Conservation (phyloP, 2,329 filamentous ascomycete species). For the Sordariomycetes sp. region DNA sequence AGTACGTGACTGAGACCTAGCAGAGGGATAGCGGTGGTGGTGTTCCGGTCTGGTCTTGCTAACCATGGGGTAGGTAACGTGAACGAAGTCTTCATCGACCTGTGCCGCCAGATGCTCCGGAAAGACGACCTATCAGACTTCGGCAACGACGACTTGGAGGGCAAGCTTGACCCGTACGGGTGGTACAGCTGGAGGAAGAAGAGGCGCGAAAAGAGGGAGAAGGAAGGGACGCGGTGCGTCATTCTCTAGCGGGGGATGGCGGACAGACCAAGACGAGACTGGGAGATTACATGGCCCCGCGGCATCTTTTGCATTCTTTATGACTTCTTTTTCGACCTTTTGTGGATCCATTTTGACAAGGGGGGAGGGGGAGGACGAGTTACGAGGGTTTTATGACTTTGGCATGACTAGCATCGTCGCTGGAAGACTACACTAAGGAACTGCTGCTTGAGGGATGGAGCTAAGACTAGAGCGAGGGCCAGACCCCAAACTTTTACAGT, state of each 20-base stretch:
- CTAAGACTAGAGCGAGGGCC: background rate
- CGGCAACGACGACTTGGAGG: background rate
- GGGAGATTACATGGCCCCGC: background rate
- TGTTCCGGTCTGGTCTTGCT: background rate
- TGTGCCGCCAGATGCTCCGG: conserved; percentile 71
- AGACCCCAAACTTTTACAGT: background rate
- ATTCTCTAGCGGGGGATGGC: background rate
- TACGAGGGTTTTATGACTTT: background rate
- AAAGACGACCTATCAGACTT: conserved; percentile 43
- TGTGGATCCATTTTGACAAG: background rate
- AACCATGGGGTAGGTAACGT: conserved; percentile 49
- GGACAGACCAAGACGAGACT: background rate
- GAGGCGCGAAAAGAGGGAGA: background rate
- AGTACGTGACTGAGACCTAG: conserved; percentile 32
- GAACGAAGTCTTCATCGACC: conserved; percentile 76
- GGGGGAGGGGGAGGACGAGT: background rate
- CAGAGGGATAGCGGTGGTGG: background rate
- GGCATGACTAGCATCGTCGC: background rate
- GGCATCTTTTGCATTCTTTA: background rate
- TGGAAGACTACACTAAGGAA: background rate
- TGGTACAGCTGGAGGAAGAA: background rate
- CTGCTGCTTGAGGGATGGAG: background rate
- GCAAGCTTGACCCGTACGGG: background rate
- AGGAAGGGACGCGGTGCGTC: background rate
- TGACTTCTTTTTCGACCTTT: background rate